phyloP scores from a whole-genome alignment of 1,284 basidiomycete species.

The Papiliotrema laurentii region DNA sequence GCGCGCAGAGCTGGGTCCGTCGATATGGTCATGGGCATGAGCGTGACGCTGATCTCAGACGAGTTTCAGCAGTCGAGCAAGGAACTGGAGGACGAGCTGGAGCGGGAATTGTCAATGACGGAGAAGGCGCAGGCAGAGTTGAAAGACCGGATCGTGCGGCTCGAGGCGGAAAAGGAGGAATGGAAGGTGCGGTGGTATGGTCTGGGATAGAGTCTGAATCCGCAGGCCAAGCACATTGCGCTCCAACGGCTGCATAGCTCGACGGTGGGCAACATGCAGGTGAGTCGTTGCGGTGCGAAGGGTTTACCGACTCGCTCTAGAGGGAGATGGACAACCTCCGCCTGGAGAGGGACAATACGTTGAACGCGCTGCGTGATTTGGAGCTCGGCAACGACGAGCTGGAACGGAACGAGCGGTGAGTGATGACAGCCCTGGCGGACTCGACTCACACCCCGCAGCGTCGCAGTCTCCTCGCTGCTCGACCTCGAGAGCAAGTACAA shows the following conservation, averaged over 20 bases:
- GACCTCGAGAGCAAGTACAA: constrained; percentile 91
- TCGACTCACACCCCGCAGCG: constrained; percentile 42
- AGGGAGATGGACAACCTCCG: constrained; percentile 76
- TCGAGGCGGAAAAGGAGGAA: constrained; percentile 77
- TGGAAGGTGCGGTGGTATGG: constrained; percentile 67
- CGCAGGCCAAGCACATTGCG: constrained; percentile 76
- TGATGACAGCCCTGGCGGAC: not conserved
- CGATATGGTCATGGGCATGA: not conserved
- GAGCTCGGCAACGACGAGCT: constrained; percentile 96
- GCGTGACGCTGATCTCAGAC: constrained; percentile 48
- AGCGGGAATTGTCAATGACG: constrained; percentile 78
- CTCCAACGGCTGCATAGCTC: constrained; percentile 86
- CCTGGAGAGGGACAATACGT: constrained; percentile 71
- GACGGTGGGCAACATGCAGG: constrained; percentile 55
- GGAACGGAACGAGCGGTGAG: constrained; percentile 74
- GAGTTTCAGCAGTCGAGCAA: constrained; percentile 88
- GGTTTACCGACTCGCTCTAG: constrained; percentile 54
- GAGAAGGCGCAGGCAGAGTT: constrained; percentile 82
- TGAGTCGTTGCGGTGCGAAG: constrained; percentile 2
- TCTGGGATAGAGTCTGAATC: constrained; percentile 1
- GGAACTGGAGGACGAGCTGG: constrained; percentile 88
- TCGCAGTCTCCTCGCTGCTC: constrained; percentile 81
- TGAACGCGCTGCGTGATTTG: constrained; percentile 76
- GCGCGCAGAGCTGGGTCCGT: constrained; percentile 63
- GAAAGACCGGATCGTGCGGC: constrained; percentile 64